Evolutionary conservation across 176 grass and related monocot genomes (phyloP).

Genomic region (Phyllostachys edulis): DNA sequence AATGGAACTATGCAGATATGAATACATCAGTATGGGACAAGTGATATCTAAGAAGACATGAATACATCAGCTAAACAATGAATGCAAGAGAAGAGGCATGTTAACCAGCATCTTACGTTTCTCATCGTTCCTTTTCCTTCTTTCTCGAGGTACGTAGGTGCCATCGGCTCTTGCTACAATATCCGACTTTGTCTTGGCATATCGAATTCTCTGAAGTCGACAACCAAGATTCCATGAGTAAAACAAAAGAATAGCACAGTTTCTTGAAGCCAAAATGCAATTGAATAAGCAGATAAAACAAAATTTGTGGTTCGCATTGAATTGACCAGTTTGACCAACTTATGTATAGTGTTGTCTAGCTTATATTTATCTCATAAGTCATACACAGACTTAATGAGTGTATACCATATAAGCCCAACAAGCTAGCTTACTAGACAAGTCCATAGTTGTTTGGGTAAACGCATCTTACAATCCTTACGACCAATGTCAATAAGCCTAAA

Average conservation of each 20-base stretch:
- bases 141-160: slow-evolving; percentile 84
- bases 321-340: not conserved
- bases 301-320: not conserved
- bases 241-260: not conserved
- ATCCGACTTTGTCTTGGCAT: slow-evolving; percentile 98
- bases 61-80: not conserved
- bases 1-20: not conserved
- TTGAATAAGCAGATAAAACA: not conserved
- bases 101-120: slow-evolving; percentile 51
- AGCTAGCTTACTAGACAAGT: slow-evolving; percentile 5
- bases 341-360: not conserved
- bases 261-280: slow-evolving; percentile 16
- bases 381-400: not conserved
- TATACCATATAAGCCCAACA: not conserved
- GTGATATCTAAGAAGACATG: not conserved
- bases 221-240: slow-evolving; percentile 30
- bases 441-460: not conserved
- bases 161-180: slow-evolving; percentile 90
- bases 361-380: not conserved
- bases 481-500: not conserved
- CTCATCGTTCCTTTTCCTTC: slow-evolving; percentile 76
- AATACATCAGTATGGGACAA: not conserved
- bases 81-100: slow-evolving; percentile 13
- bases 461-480: not conserved
- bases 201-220: slow-evolving; percentile 84